Evolutionary conservation across 2,329 filamentous ascomycete species (phyloP), one percentile per base, ranked within the genome.

Genomic region (Colletotrichum sp.): DNA sequence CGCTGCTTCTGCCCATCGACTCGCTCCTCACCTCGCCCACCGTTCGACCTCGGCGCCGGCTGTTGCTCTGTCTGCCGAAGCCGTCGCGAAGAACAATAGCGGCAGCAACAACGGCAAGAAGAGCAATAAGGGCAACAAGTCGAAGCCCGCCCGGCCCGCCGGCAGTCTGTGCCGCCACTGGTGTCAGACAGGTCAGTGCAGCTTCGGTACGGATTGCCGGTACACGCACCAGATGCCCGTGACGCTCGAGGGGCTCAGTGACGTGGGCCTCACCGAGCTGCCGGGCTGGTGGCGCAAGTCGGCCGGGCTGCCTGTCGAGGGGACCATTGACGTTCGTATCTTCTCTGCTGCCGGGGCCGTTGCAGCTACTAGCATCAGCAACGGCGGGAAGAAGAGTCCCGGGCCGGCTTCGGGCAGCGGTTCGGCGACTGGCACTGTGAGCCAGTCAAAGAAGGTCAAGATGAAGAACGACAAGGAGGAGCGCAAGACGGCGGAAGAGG

Each of bases 181-280:
- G 88, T 89, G 88, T 80, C 83, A 84, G 67, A 82, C 85, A 55
- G 88, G 88, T 8, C 84, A 81, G 15, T 91, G 89, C 80, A 85
- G 83, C 78, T 90, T 84, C 82, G 87, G 85, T 5, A 66, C 73
- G 8, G 77, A 80, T 10, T 91, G 89, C 80, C 83, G 83, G 6
- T 88, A 85, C 80, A 77, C 79, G 63, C 89, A 91, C 80, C 79
- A 79, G 74, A 90, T 91, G 88, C 89, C 89, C 5, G 79, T 79
- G 74, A 87, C 85, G 0, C 34, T 75, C 6, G 81, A 82, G 18
- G 87, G 84, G 2, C 84, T 90, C 8, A 79, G 78, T 10, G 82
- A 84, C 70, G 83, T 88, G 26, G 88, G 88, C 0, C 83, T 90
- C 12, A 66, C 52, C 10, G 81, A 83, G 74, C 82, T 84, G 66